Percentiles rank a stretch among this genome's conserved stretches.
Conservation (phyloP, 306 rosid species). For the Begonia loranthoides region DNA sequence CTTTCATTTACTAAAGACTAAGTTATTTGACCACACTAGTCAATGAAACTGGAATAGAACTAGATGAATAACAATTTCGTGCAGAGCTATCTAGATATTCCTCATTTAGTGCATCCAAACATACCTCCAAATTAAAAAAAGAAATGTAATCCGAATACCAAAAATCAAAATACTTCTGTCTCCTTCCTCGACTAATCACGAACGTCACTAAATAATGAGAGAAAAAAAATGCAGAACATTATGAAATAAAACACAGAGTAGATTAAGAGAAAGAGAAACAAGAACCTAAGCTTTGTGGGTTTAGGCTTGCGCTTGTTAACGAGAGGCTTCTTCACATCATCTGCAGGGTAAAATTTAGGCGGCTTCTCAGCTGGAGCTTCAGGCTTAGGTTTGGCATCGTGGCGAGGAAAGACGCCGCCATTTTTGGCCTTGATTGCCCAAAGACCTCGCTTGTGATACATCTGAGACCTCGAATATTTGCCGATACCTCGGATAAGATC, state of each 20-base stretch:
- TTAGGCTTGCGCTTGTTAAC: constrained; percentile 34
- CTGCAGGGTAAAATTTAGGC: constrained; percentile 34
- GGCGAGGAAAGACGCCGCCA: constrained; percentile 47
- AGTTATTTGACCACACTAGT: too few relatives aligned
- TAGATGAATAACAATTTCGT: too few relatives aligned
- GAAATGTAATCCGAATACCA: too few relatives aligned
- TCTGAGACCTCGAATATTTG: constrained; percentile 35
- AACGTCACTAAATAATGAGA: too few relatives aligned
- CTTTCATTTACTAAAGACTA: too few relatives aligned
- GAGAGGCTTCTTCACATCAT: constrained; percentile 37
- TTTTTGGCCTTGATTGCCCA: constrained; percentile 68
- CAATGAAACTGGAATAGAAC: too few relatives aligned
- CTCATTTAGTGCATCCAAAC: too few relatives aligned
- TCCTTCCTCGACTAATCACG: too few relatives aligned
- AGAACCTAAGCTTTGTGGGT: constrained; percentile 38
- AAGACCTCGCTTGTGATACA: constrained; percentile 54
- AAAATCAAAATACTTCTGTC: too few relatives aligned
- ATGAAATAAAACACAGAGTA: neutral
- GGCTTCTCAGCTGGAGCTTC: constrained; percentile 18
- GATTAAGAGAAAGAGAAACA: neutral
- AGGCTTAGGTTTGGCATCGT: constrained; percentile 34
- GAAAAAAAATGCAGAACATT: too few relatives aligned
- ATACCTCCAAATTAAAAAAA: too few relatives aligned
- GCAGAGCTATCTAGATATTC: too few relatives aligned
- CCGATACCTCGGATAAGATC: constrained; percentile 46